Evolutionary conservation across 1,139 yeast species (phyloP), one percentile per base, ranked within the genome.

Genomic region (Geotrichum reessii): DNA sequence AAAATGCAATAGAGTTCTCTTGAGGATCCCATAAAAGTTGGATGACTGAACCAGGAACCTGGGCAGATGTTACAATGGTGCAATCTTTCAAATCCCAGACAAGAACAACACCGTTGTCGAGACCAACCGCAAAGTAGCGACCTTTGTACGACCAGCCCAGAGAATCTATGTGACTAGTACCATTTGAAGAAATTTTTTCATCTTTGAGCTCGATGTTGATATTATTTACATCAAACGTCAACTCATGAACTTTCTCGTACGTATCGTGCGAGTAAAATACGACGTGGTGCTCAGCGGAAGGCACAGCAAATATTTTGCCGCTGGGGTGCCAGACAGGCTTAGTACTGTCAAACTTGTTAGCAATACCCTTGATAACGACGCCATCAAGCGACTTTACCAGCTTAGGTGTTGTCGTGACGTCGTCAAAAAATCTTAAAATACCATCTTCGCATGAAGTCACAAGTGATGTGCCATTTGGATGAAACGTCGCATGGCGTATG

Each of bases 371-470:
- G 0, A 73, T 71, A 11, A 67, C 62, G 0, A 69, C 74, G 27
- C 75, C 77, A 1, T 74, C 67, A 17, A 86, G 69, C 0, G 80
- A 76, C 52, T 81, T 71, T 1, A 78, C 65, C 51, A 74, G 66
- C 54, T 71, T 69, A 2, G 81, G 80, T 17, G 69, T 58, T 47
- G 67, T 67, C 3, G 81, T 74, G 1, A 78, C 78, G 40, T 86
- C 79, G 0, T 90, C 84, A 67, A 79, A 88, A 51, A 93, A 74
- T 50, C 81, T 80, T 27, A 90, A 73, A 47, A 76, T 77, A 11
- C 97, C 96, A 71, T 83, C 86, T 9, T 87, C 76, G 56, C 86
- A 78, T 17, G 91, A 79, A 1, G 85, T 79, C 0, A 90, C 79
- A 24, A 87, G 69, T 44, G 83, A 66, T 64, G 83, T 87, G 3